Evolutionary conservation across 345 rosid species (phyloP), one percentile per base, ranked within the genome.

Genomic region (Citrus trifoliata): DNA sequence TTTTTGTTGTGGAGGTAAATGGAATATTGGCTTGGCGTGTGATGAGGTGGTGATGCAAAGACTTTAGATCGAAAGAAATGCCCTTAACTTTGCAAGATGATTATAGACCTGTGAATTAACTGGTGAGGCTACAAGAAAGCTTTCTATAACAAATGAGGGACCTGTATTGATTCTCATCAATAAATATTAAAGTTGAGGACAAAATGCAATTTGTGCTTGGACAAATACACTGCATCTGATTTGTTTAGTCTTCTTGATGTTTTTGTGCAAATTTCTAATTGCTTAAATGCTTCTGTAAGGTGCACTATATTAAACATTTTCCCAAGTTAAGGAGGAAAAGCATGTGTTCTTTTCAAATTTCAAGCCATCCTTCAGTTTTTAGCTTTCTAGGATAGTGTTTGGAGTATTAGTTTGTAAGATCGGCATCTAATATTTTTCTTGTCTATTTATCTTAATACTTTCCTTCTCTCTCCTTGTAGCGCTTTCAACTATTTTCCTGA

Each of bases 391-490:
- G 35, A 5, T 33, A 33, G 6, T 33, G 35, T 0, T 33, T 33
- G 35, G 4, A 33, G 35, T 33, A 33, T 33, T 33, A 33, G 35
- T 0, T 33, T 33, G 35, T 33, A 33, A 33, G 35, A 33, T 33
- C 6, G 0, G 4, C 6, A 0, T 33, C 35, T 33, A 4, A 33
- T 33, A 0, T 33, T 33, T 33, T 33, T 33, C 35, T 33, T 33
- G 35, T 33, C 35, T 33, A 33, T 33, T 4, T 5, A 33, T 5
- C 35, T 5, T 33, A 0, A 33, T 33, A 0, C 35, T 33, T 6
- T 33, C 0, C 0, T 0, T 5, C 0, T 33, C 35, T 33, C 35
- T 33, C 35, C 1, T 0, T 0, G 6, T 33, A 33, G 35, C 0
- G 35, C 35, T 33, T 33, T 33, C 35, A 33, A 33, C 35, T 33